Evolutionary conservation across 495 filamentous ascomycete genomes (phyloP), one percentile per base, ranked within the genome.

Genomic region (Hypomontagnella submonticulosa): DNA sequence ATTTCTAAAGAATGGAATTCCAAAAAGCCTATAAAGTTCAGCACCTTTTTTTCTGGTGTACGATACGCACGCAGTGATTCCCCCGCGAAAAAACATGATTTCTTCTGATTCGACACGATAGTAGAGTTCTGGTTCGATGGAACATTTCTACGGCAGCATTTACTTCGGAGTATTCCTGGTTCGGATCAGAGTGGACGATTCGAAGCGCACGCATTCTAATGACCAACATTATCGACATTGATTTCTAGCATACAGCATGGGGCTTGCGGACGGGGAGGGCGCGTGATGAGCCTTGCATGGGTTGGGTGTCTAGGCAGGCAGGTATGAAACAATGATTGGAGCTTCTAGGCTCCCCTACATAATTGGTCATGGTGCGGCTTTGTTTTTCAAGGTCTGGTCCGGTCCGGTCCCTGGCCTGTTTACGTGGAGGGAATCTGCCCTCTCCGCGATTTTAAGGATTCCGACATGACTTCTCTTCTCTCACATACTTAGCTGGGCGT

Each of bases 191-290:
- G 64, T 62, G 57, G 58, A 53, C 43, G 58, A 60, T 68, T 59
- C 53, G 53, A 42, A 52, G 63, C 57, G 43, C 37, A 60, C 59
- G 59, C 58, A 68, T 68, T 67, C 52, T 68, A 49, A 63, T 58
- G 58, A 68, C 59, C 59, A 63, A 58, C 48, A 56, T 68, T 68
- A 68, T 54, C 59, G 59, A 54, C 48, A 56, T 68, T 68, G 59
- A 62, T 63, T 68, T 68, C 64, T 68, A 59, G 58, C 65, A 63
- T 68, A 63, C 58, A 68, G 65, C 65, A 68, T 68, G 47, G 55
- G 54, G 65, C 59, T 49, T 49, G 48, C 48, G 57, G 36, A 36
- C 34, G 53, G 65, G 47, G 54, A 57, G 53, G 59, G 52, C 41
- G 54, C 46, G 65, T 46, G 64, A 49, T 54, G 59, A 63, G 65